These are phyloP conservation scores for Termitomyces sp. DNA, from an alignment of 768 basidiomycete genomes.

Conservation along the genomic window DNA sequence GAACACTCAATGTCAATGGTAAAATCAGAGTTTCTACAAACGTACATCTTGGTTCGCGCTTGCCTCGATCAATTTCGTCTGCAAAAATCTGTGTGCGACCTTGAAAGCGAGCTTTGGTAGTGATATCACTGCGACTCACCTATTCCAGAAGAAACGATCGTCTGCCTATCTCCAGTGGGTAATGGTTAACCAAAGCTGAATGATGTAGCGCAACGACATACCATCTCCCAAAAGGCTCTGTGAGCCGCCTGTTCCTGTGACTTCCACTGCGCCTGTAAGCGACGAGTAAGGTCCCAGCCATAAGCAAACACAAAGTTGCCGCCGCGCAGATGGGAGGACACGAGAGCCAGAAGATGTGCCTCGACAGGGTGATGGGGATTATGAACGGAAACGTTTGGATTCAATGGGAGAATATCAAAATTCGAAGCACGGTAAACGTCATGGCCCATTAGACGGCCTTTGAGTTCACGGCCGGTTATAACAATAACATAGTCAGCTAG, in stretches of 20 bases:
- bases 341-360: conserved; percentile 79
- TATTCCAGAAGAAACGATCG: conserved; percentile 99
- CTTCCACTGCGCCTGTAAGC: conserved; percentile 80
- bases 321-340: conserved; percentile 75
- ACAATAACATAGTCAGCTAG: conserved; percentile 92
- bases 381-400: conserved; percentile 61
- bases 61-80: conserved; percentile 34
- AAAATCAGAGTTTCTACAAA: neutral
- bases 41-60: conserved; percentile 64
- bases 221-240: conserved; percentile 75
- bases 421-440: conserved; percentile 88
- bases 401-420: conserved; percentile 87
- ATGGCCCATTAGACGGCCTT: conserved; percentile 76
- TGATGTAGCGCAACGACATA: conserved; percentile 28
- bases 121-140: conserved; percentile 32
- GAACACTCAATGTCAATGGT: conserved; percentile 9
- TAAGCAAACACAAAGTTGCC: conserved; percentile 92
- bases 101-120: neutral
- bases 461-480: conserved; percentile 77
- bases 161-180: conserved; percentile 55
- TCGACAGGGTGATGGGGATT: conserved; percentile 83
- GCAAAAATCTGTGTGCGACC: conserved; percentile 33
- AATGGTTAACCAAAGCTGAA: neutral
- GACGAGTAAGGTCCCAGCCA: conserved; percentile 83
- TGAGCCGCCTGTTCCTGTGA: conserved; percentile 44